Conservation (phyloP, 2,329 filamentous ascomycete species). For the Fusarium compactum region DNA sequence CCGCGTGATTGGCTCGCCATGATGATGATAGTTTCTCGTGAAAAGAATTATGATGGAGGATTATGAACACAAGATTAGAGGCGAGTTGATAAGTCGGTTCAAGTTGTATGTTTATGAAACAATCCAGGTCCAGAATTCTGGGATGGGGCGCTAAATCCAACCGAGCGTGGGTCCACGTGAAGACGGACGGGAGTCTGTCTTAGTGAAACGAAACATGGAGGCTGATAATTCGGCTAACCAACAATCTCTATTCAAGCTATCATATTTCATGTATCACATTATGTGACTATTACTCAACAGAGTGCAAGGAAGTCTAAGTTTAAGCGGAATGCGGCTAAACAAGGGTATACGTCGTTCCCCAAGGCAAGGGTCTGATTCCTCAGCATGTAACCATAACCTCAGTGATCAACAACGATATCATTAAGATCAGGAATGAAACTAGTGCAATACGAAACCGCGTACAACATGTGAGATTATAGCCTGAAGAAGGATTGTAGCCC, state of each 20-base stretch:
- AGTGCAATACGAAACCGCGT: not conserved
- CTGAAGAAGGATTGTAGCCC: not conserved
- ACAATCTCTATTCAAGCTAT: not conserved
- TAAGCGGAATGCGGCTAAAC: not conserved
- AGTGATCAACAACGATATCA: not conserved
- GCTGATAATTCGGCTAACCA: not conserved
- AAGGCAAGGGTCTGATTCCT: not conserved
- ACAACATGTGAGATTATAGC: slow-evolving; percentile 28
- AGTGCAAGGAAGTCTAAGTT: not conserved
- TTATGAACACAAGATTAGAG: not conserved
- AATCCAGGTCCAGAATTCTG: not conserved
- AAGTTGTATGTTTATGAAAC: slow-evolving; percentile 1
- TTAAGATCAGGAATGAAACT: not conserved
- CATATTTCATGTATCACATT: not conserved
- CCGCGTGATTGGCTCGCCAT: slow-evolving; percentile 64
- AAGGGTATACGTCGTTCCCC: not conserved
- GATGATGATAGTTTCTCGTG: not conserved
- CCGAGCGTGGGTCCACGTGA: slow-evolving; percentile 21
- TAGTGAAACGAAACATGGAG: slow-evolving; percentile 1
- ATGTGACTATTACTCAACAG: not conserved
- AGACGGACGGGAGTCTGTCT: not conserved
- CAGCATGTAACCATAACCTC: slow-evolving; percentile 4
- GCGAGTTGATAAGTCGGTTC: not conserved
- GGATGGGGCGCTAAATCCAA: slow-evolving; percentile 11
- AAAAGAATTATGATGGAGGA: not conserved